Conservation (phyloP, 106 monocot genomes). For the Dendrobium huoshanense region DNA sequence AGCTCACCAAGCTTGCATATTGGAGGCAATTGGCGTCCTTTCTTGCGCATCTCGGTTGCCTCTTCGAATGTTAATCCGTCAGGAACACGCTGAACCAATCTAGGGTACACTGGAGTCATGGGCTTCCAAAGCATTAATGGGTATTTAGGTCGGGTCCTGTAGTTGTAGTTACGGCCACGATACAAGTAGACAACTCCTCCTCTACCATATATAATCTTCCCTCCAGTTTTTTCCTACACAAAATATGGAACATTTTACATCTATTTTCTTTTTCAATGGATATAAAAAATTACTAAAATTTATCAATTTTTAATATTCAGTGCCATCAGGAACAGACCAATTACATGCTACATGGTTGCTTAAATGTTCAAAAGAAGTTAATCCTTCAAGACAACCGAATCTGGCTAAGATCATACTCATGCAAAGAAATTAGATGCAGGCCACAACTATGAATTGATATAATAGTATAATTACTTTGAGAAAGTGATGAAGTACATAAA, state of each 20-base stretch:
- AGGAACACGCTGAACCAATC: conserved; percentile 63
- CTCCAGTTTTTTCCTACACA: conserved; percentile 93
- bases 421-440: not conserved
- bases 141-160: conserved; percentile 64
- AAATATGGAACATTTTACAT: not conserved
- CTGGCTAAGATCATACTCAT: not conserved
- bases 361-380: too few species aligned
- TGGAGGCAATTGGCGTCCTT: conserved; percentile 61
- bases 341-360: too few species aligned
- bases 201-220: conserved; percentile 77
- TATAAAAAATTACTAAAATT: too few species aligned
- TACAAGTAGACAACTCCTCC: conserved; percentile 81
- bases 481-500: not conserved
- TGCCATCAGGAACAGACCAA: too few species aligned
- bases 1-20: conserved; percentile 85
- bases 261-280: too few species aligned
- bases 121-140: conserved; percentile 99
- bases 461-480: not conserved
- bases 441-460: not conserved
- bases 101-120: conserved; percentile 77
- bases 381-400: too few species aligned
- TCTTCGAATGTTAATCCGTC: conserved; percentile 86
- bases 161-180: conserved; percentile 93
- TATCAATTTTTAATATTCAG: too few species aligned
- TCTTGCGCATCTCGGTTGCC: conserved; percentile 74